A percentile compares a stretch with the other conserved stretches of the same genome.
Conservation (phyloP, 2,329 filamentous ascomycete species). For the Colletotrichum sp. region DNA sequence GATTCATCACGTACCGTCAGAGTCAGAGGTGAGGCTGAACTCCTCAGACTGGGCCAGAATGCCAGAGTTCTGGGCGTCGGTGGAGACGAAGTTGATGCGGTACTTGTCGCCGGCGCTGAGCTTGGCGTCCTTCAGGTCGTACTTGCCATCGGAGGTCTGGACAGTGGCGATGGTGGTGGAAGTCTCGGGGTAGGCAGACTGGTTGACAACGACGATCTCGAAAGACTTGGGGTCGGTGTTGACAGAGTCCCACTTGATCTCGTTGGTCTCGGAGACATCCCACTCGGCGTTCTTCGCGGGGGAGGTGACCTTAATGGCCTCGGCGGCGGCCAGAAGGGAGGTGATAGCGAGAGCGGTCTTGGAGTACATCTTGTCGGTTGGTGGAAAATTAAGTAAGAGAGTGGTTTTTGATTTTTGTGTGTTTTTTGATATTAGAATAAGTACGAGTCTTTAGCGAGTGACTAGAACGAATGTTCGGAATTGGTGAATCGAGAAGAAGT, state of each 20-base stretch:
- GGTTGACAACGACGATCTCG: slow-evolving; percentile 17
- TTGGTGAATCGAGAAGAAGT: slow-evolving; percentile 9
- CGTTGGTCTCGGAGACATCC: slow-evolving; percentile 16
- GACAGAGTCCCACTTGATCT: slow-evolving; percentile 15
- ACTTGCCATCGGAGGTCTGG: slow-evolving; percentile 18
- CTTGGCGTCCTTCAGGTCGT: slow-evolving; percentile 8
- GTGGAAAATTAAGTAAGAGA: neutral
- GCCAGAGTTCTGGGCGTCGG: slow-evolving; percentile 10
- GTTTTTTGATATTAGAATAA: slow-evolving; percentile 4
- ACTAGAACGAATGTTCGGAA: slow-evolving; percentile 15
- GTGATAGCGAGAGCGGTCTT: slow-evolving; percentile 14
- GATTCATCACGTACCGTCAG: neutral
- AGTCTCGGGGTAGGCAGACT: neutral
- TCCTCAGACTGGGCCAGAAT: slow-evolving; percentile 16
- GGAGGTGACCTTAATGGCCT: slow-evolving; percentile 15
- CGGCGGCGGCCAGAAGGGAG: slow-evolving; percentile 7
- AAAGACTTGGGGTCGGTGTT: slow-evolving; percentile 5
- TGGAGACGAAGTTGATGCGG: slow-evolving; percentile 18
- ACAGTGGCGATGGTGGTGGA: slow-evolving; percentile 4
- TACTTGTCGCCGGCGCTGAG: neutral
- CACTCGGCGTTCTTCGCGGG: slow-evolving; percentile 16
- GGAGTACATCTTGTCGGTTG: slow-evolving; percentile 16
- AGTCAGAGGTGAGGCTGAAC: slow-evolving; percentile 1
- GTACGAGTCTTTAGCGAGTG: slow-evolving; percentile 15
- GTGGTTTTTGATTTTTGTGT: neutral